Evolutionary conservation across 1,284 basidiomycete species (phyloP), one percentile per base, ranked within the genome.

Genomic region (Cutaneotrichosporon curvatum): DNA sequence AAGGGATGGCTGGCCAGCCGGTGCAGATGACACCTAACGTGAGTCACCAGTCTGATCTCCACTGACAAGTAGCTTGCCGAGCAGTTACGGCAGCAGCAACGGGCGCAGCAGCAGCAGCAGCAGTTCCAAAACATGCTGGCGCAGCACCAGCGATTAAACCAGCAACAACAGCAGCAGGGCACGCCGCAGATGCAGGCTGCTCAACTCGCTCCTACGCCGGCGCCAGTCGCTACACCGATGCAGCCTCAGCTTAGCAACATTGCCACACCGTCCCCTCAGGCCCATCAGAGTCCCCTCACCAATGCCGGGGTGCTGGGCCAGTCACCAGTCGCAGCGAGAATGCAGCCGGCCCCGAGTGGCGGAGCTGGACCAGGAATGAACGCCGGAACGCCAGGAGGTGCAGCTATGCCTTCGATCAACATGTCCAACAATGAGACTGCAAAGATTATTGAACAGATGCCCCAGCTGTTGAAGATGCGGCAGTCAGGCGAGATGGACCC

Each of bases 11-110:
- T 14, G 45, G 43, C 1, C 45, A 44, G 36, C 50, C 45, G 25
- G 45, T 45, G 16, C 52, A 54, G 48, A 50, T 54, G 52, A 46
- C 28, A n/a, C 52, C 47, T 19, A 44, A 45, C 12, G 52, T 53
- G 25, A 18, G 51, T 45, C 3, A 4, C 11, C 25, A 12, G 11
- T n/a, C 9, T 14, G 16, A 16, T 14, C 40, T 12, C 4, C 20
- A 18, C 42, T 44, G 35, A 44, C 42, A 19, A 3, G 22, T 14
- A 44, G 42, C 37, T 44, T 9, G 21, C 28, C 19, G 34, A 22
- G 8, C 42, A 44, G 35, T 42, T 43, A 22, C 45, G 39, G 12
- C 44, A 51, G 16, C 34, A 36, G 18, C 37, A 41, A 2, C 33
- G 44, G 5, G 36, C 45, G 19, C 51, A 49, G 31, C 47, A 45